phyloP scores from a whole-genome alignment of 495 filamentous ascomycete species.

The Aspergillus cristatus region DNA sequence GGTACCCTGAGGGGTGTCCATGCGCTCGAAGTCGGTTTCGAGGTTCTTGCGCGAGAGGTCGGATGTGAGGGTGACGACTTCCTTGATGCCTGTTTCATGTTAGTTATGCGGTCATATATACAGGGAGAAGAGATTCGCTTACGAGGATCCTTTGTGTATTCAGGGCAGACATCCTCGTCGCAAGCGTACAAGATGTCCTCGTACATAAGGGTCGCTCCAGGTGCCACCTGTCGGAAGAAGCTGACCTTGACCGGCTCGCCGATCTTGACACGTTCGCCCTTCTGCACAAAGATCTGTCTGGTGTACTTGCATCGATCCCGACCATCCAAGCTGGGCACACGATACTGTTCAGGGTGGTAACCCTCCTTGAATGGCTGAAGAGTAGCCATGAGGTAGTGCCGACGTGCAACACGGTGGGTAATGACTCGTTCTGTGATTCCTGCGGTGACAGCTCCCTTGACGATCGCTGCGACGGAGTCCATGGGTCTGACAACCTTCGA shows the following conservation, averaged over 20 bases:
- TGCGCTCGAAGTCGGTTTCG: constrained; percentile 97
- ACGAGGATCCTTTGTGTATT: constrained; percentile 99
- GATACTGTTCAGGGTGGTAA: constrained; percentile 95
- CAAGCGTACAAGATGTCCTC: constrained; percentile 98
- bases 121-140: constrained; percentile 37
- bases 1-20: constrained; percentile 97
- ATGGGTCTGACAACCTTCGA: constrained; percentile 75
- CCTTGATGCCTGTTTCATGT: constrained; percentile 74
- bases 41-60: constrained; percentile 96
- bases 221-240: constrained; percentile 96
- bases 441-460: constrained; percentile 74
- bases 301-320: constrained; percentile 99
- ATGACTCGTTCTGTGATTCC: constrained; percentile 96
- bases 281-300: constrained; percentile 96
- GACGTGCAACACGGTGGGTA: constrained; percentile 93
- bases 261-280: constrained; percentile 97
- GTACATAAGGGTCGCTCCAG: constrained; percentile 97
- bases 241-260: constrained; percentile 98
- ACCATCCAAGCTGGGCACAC: constrained; percentile 90
- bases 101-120: constrained; percentile 1
- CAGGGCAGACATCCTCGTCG: constrained; percentile 94
- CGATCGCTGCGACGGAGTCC: constrained; percentile 74
- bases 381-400: constrained; percentile 98
- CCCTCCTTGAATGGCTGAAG: constrained; percentile 98
- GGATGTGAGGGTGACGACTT: constrained; percentile 94